Percentiles rank a stretch among this genome's conserved stretches.
Evolutionary conservation across 2,329 filamentous ascomycete genomes (phyloP).

Genomic region (Tolypocladium tropicale): DNA sequence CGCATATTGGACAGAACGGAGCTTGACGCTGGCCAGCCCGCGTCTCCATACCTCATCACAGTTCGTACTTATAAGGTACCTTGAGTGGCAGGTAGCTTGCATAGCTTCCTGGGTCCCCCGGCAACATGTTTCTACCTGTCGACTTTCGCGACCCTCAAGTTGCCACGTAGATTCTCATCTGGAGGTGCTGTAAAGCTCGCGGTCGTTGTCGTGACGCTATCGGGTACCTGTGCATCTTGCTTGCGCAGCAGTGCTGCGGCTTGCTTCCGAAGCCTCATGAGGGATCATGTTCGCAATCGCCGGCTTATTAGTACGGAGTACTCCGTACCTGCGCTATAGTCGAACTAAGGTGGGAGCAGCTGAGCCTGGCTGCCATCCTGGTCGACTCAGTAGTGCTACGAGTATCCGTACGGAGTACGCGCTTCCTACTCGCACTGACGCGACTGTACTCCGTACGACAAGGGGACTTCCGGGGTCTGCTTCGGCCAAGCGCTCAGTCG

Average conservation of each 20-base stretch:
- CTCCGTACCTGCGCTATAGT: too few species aligned
- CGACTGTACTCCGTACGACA: background rate
- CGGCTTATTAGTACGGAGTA: too few species aligned
- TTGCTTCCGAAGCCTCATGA: too few species aligned
- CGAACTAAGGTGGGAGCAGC: background rate
- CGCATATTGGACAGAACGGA: background rate
- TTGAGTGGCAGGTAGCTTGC: background rate
- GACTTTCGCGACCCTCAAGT: too few species aligned
- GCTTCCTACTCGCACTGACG: too few species aligned
- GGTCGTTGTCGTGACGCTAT: too few species aligned
- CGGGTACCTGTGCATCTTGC: too few species aligned
- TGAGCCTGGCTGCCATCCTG: background rate
- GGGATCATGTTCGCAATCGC: too few species aligned
- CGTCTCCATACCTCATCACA: background rate
- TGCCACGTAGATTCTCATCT: background rate
- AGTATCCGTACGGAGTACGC: background rate
- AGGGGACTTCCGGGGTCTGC: background rate
- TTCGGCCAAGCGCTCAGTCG: background rate
- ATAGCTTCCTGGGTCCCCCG: background rate
- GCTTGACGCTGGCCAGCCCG: background rate
- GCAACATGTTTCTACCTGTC: background rate
- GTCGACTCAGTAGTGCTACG: background rate
- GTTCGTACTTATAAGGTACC: too few species aligned
- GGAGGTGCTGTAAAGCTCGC: background rate
- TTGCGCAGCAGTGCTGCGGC: too few species aligned